phyloP scores from a whole-genome alignment of 2,329 filamentous ascomycete species.

The Zasmidium angulare region DNA sequence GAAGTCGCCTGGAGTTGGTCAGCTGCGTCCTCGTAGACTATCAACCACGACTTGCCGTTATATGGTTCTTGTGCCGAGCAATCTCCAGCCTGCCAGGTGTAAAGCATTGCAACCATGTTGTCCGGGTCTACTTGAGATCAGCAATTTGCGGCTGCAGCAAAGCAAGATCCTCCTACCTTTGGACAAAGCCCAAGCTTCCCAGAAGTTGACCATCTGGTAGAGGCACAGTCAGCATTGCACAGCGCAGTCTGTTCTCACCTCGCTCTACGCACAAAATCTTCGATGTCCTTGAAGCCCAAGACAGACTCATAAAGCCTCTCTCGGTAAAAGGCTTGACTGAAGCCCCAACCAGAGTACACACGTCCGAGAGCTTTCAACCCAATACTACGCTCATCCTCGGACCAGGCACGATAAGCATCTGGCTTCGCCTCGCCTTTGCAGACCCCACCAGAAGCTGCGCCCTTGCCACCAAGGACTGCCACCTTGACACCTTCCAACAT shows the following conservation, averaged over 20 bases:
- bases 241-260: too few species aligned
- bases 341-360: conserved; percentile 79
- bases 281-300: conserved; percentile 66
- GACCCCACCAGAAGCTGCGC: conserved; percentile 53
- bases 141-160: background rate
- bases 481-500: conserved; percentile 66
- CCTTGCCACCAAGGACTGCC: conserved; percentile 59
- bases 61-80: conserved; percentile 68
- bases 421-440: conserved; percentile 47
- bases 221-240: too few species aligned
- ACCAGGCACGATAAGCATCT: conserved; percentile 26
- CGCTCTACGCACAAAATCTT: conserved; percentile 59
- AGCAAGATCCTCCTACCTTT: conserved; percentile 62
- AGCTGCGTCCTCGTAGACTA: background rate
- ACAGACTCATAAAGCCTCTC: conserved; percentile 65
- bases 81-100: conserved; percentile 77
- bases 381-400: conserved; percentile 50
- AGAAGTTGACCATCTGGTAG: conserved; percentile 62
- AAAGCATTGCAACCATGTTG: conserved; percentile 71
- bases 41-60: conserved; percentile 40
- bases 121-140: conserved; percentile 58
- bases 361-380: conserved; percentile 65
- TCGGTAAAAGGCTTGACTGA: conserved; percentile 76
- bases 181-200: conserved; percentile 71
- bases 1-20: conserved; percentile 35